Conservation (phyloP, 345 rosid genomes). For the Trapa incisa region DNA sequence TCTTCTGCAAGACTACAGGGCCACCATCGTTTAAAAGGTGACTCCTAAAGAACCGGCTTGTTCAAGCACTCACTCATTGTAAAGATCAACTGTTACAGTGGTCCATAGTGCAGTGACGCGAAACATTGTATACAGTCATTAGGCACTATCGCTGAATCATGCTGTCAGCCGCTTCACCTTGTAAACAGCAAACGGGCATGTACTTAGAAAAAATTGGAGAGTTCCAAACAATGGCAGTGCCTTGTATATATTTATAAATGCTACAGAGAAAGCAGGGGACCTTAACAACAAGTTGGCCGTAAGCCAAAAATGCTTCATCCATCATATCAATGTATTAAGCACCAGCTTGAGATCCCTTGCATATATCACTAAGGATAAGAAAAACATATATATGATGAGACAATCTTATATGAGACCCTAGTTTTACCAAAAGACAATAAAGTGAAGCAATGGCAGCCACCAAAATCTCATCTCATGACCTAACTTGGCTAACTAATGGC, state of each 20-base stretch:
- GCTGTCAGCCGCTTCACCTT: background rate
- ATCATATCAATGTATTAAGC: no score
- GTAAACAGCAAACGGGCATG: background rate
- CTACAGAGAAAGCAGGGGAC: background rate
- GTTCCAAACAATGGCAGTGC: background rate
- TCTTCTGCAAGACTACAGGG: conserved; percentile 41
- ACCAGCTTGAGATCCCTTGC: background rate
- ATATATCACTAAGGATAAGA: background rate
- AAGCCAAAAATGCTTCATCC: background rate
- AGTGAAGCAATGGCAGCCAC: background rate
- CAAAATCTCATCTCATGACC: background rate
- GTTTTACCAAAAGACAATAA: background rate
- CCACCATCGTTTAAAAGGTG: conserved; percentile 14
- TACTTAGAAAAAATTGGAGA: background rate
- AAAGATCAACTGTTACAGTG: background rate
- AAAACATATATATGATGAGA: background rate
- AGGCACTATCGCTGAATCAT: background rate
- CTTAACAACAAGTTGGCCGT: background rate
- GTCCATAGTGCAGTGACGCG: background rate
- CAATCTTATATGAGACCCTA: background rate
- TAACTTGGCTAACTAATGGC: background rate
- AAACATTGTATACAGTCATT: background rate
- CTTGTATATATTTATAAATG: background rate
- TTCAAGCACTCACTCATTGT: no score
- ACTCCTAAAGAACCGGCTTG: background rate